These are phyloP conservation scores for Cercospora citrullina DNA, from an alignment of 2,329 filamentous ascomycete genomes.

Conservation along the genomic window DNA sequence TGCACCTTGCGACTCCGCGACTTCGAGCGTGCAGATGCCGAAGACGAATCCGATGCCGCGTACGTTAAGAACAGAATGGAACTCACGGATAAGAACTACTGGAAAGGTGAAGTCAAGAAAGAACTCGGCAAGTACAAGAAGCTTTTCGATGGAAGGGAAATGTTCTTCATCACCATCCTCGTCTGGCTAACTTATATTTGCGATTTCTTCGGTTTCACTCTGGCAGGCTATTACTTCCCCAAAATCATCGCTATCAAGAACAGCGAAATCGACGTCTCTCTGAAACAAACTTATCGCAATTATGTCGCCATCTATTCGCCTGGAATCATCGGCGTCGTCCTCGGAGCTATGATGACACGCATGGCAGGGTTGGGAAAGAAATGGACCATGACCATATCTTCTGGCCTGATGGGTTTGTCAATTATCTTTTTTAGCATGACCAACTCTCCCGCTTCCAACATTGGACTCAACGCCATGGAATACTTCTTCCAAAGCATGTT, in stretches of 20 bases:
- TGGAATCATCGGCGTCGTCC: constrained; percentile 53
- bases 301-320: constrained; percentile 58
- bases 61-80: constrained; percentile 7
- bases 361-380: constrained; percentile 48
- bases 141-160: constrained; percentile 46
- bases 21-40: constrained; percentile 38
- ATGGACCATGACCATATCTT: constrained; percentile 48
- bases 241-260: constrained; percentile 56
- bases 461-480: constrained; percentile 54
- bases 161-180: constrained; percentile 50
- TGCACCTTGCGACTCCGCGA: constrained; percentile 40
- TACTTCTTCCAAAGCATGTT: constrained; percentile 57
- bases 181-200: constrained; percentile 55
- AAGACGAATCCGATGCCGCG: constrained; percentile 5
- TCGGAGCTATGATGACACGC: constrained; percentile 53
- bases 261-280: constrained; percentile 45
- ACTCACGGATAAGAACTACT: constrained; percentile 14
- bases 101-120: constrained; percentile 39
- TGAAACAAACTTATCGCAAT: constrained; percentile 53
- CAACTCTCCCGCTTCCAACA: constrained; percentile 49
- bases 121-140: constrained; percentile 49
- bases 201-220: constrained; percentile 54
- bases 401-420: constrained; percentile 46
- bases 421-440: constrained; percentile 50
- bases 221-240: constrained; percentile 52